Evolutionary conservation across 176 grass and related monocot species (phyloP), one percentile per base, ranked within the genome.

Genomic region (Aegilops bicornis): DNA sequence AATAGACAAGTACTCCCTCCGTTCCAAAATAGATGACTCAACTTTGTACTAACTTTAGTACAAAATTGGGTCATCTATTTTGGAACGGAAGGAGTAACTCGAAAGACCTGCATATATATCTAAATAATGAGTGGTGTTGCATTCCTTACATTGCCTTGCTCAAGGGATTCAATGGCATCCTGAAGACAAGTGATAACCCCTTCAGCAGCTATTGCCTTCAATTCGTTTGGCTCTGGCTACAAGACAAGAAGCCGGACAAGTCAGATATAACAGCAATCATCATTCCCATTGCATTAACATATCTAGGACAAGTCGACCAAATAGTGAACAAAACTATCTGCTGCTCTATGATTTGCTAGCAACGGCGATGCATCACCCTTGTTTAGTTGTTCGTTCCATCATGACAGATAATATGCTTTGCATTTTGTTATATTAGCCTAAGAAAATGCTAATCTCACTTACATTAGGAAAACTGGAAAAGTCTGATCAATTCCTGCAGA

Each of bases 131-230:
- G 22, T 5, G 30, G 5, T 58, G 23, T 16, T 74, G 56, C 71
- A 80, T 33, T 84, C 60, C 89, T 95, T 89, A 98, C 95, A 83
- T 92, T 85, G 35, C 89, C 89, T 91, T 94, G 78, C 37, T 89
- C 71, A 3, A 98, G 93, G 65, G 91, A 93, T 69, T 95, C 88
- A 81, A 98, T 94, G 79, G 84, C 86, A 68, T 98, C 96, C 86
- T 94, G 96, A 29, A 98, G 83, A 84, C 93, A 98, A 86, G 91
- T 95, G 23, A 98, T 77, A 80, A 98, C 71, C 63, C 93, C 96
- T 95, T 98, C 93, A 82, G 88, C 85, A 87, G 96, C 93, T 81
- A 98, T 85, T 74, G 79, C 78, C 78, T 88, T 94, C 64, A 98
- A 64, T 78, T 94, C 87, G 94, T 69, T 90, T 88, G 86, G 79